These are phyloP conservation scores for Phyllosticta paracitricarpa DNA, from an alignment of 2,329 filamentous ascomycete genomes.

Conservation along the genomic window DNA sequence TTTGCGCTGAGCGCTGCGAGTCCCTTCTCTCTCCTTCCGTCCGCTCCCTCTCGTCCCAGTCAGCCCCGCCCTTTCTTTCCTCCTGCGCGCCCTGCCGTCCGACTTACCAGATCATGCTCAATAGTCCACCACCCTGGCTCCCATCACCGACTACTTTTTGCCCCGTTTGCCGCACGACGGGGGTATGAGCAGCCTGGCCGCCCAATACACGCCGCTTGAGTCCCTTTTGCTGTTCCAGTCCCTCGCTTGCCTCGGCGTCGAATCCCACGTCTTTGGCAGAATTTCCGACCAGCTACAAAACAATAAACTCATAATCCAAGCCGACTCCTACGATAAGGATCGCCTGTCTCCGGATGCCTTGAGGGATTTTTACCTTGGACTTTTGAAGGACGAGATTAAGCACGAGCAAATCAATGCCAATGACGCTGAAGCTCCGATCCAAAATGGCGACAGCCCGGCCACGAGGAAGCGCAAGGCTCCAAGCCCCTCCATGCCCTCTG, in stretches of 20 bases:
- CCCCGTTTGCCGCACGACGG: constrained; percentile 10
- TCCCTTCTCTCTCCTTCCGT: background rate
- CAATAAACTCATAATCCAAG: constrained; percentile 62
- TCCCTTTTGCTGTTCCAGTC: constrained; percentile 77
- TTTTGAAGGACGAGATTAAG: constrained; percentile 64
- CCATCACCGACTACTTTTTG: constrained; percentile 22
- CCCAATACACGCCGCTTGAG: constrained; percentile 74
- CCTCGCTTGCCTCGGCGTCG: constrained; percentile 57
- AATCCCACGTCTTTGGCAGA: constrained; percentile 54
- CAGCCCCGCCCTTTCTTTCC: background rate
- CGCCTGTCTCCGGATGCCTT: constrained; percentile 70
- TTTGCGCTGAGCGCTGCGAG: background rate
- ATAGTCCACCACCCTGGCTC: constrained; percentile 26
- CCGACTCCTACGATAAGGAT: constrained; percentile 59
- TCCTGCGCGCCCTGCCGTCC: constrained; percentile 4
- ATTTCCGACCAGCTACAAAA: constrained; percentile 67
- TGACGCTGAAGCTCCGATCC: constrained; percentile 32
- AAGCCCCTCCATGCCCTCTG: constrained; percentile 51
- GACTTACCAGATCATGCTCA: constrained; percentile 13
- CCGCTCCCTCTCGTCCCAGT: background rate
- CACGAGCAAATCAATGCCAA: constrained; percentile 35
- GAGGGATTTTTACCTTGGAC: constrained; percentile 64
- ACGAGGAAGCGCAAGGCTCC: constrained; percentile 65
- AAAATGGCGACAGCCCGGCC: constrained; percentile 27
- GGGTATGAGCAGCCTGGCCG: constrained; percentile 50